Evolutionary conservation across 352 stramenopile species (phyloP), one percentile per base, ranked within the genome.

Genomic region (Phytophthora podocarpi): DNA sequence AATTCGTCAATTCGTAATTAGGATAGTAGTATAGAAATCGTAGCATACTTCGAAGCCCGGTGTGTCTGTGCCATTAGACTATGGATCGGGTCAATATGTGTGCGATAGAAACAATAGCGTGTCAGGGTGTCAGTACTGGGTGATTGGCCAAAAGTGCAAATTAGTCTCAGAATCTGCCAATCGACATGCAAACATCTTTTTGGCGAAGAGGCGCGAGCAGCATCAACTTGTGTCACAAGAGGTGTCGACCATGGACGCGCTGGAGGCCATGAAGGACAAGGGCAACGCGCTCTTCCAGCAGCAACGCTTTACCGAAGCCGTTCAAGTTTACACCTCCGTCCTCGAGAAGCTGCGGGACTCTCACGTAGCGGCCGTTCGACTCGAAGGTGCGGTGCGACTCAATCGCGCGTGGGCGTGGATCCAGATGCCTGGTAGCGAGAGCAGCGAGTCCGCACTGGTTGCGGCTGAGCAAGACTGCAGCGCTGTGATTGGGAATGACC

Each of bases 41-140:
- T 75, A 60, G 85, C 86, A 95, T 78, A 71, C 80, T 93, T 95
- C 86, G 86, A 95, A 95, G 86, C 80, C 80, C 71, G 69, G 61
- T 87, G 86, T 95, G 85, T 92, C 86, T 90, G 62, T 93, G 9
- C 80, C 42, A 93, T 95, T 91, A 89, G 86, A 87, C 85, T 95
- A 95, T 90, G 84, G 86, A 87, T 82, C 70, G 84, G 86, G 84
- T 95, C 86, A 95, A 95, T 70, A 70, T 80, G 76, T 72, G 73
- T 95, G 86, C 86, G 68, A 95, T 84, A 95, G 50, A 56, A 73
- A 42, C 28, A 43, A 41, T 28, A 69, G 77, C 64, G 64, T 77
- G 70, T 91, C 85, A 80, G 86, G 86, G 86, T 95, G 86, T 95
- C 86, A 92, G 86, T 78, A 74, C 81, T 90, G 84, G 74, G 82